phyloP scores from a whole-genome alignment of 306 rosid species.

The Canavalia ensiformis region DNA sequence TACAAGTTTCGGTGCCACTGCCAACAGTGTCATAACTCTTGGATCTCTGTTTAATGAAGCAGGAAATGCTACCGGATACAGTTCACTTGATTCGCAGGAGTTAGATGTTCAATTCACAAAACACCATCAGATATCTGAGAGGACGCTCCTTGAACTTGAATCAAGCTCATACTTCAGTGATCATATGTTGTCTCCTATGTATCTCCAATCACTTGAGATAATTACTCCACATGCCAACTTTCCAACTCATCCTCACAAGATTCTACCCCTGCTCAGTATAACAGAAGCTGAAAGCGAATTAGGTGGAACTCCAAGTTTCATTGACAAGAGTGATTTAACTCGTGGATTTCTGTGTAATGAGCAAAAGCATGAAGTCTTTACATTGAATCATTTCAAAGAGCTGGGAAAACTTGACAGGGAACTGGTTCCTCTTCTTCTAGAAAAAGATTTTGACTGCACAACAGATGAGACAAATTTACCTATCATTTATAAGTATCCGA shows the following conservation, averaged over 20 bases:
- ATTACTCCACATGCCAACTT: slow-evolving; percentile 49
- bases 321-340: slow-evolving; percentile 47
- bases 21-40: slow-evolving; percentile 42
- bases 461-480: slow-evolving; percentile 46
- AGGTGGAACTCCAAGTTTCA: slow-evolving; percentile 45
- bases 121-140: slow-evolving; percentile 44
- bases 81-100: slow-evolving; percentile 51
- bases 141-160: slow-evolving; percentile 53
- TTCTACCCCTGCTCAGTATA: slow-evolving; percentile 48
- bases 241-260: slow-evolving; percentile 47
- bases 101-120: slow-evolving; percentile 57
- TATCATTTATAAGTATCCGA: slow-evolving; percentile 41
- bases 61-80: slow-evolving; percentile 52
- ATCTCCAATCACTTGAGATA: slow-evolving; percentile 51
- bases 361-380: slow-evolving; percentile 45
- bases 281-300: slow-evolving; percentile 53
- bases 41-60: slow-evolving; percentile 46
- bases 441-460: slow-evolving; percentile 49
- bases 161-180: slow-evolving; percentile 51
- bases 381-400: slow-evolving; percentile 51
- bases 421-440: slow-evolving; percentile 58
- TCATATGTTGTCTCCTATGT: slow-evolving; percentile 53
- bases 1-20: slow-evolving; percentile 47
- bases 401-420: slow-evolving; percentile 49
- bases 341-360: slow-evolving; percentile 50